Evolutionary conservation across 768 basidiomycete species (phyloP), one percentile per base, ranked within the genome.

Genomic region (Rossbeevera mucosa): DNA sequence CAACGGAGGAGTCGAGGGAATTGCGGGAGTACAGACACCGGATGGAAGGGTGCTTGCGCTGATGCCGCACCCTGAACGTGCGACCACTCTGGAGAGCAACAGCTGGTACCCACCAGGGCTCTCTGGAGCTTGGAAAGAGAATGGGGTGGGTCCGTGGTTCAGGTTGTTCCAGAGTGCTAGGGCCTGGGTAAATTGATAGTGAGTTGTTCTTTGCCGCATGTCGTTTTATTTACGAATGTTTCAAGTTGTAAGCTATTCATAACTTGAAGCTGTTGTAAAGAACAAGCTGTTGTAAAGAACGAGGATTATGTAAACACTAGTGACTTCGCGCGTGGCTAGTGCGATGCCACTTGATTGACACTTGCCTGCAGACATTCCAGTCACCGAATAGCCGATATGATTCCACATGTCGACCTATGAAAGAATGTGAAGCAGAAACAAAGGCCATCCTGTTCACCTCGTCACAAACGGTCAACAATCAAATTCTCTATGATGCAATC

Each of bases 11-110:
- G 81, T 86, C 0, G 83, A 76, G 5, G 96, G 94, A 5, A 82
- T 95, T 43, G 88, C 94, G 12, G 96, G 93, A 18, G 79, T 98
- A 22, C 88, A 91, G 59, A 92, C 91, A 7, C 78, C 81, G 0
- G 80, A 85, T 62, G 96, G 96, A 11, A 80, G 94, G n/a, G 86
- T 99, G 8, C 74, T 98, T 50, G 94, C 92, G 1, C 70, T 98
- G 61, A 99, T 99, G 96, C 96, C 96, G 14, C 96, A 98, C 71
- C 94, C 95, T 0, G 96, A 98, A 68, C 83, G 95, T 14, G 88
- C 90, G 5, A 79, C 82, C 18, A 77, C 82, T 26, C 62, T 89
- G 51, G 88, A 89, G 63, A 88, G 86, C 62, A 96, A 94, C 64
- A 94, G 92, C 62, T 99, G 94, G 94, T 91, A 86, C 70, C 88